Conservation (phyloP, 805 yeast genomes). For the Saturnispora zaruensis region DNA sequence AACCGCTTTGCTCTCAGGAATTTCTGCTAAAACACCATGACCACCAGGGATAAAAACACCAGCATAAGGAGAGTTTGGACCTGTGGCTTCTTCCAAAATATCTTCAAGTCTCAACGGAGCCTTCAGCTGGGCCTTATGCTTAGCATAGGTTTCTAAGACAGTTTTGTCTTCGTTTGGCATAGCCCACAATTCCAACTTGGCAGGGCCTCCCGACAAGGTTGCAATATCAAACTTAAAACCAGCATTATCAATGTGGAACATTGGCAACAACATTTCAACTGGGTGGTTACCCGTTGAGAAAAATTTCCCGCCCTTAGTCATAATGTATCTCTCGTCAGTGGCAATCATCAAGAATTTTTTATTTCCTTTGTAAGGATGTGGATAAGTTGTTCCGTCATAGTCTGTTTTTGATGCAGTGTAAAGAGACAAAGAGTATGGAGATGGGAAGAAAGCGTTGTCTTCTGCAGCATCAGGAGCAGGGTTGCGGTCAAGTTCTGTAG, state of each 20-base stretch:
- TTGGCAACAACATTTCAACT: slow-evolving; percentile 10
- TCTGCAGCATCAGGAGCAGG: slow-evolving; percentile 11
- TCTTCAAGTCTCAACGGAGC: slow-evolving; percentile 2
- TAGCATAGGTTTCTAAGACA: slow-evolving; percentile 5
- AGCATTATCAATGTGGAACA: slow-evolving; percentile 9
- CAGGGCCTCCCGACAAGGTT: slow-evolving; percentile 10
- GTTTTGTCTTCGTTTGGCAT: slow-evolving; percentile 10
- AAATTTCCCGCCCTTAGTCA: slow-evolving; percentile 8
- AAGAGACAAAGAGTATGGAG: slow-evolving; percentile 11
- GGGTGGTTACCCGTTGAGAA: slow-evolving; percentile 13
- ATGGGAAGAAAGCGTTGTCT: slow-evolving; percentile 11
- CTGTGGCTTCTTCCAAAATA: slow-evolving; percentile 3
- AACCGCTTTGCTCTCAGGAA: slow-evolving; percentile 8
- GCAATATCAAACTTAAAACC: slow-evolving; percentile 11
- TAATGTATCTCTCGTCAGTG: slow-evolving; percentile 11
- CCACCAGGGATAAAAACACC: slow-evolving; percentile 13
- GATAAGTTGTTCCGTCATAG: slow-evolving; percentile 10
- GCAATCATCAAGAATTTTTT: slow-evolving; percentile 4
- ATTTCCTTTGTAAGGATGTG: slow-evolving; percentile 6
- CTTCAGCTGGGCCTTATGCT: slow-evolving; percentile 1
- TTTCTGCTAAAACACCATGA: slow-evolving; percentile 8
- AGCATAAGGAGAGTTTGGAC: slow-evolving; percentile 7
- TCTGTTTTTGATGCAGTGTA: slow-evolving; percentile 8
- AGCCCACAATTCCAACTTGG: slow-evolving; percentile 11
- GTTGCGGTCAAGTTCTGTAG: slow-evolving; percentile 1